Evolutionary conservation across 2,329 filamentous ascomycete species (phyloP).

Genomic region (Calonectria fujianensis): DNA sequence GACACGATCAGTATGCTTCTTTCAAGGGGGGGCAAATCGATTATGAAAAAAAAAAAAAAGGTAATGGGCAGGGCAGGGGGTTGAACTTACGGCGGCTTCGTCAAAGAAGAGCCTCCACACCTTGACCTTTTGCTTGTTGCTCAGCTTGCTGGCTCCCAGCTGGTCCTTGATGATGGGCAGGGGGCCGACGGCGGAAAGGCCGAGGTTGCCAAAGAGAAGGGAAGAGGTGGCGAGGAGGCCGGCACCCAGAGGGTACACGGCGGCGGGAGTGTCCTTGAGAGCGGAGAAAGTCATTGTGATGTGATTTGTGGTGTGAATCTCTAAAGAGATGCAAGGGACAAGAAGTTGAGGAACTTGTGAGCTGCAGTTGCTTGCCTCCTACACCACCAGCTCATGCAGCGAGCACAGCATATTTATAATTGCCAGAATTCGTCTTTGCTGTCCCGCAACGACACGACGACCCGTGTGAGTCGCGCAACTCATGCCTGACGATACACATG

Average conservation of each 20-base stretch:
- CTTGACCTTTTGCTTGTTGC: slow-evolving; percentile 13
- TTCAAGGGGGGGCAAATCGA: too few species aligned
- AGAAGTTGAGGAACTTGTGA: neutral
- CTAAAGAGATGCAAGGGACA: neutral
- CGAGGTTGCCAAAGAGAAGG: slow-evolving; percentile 17
- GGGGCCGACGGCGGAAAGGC: neutral
- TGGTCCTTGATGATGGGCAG: slow-evolving; percentile 15
- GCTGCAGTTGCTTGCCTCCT: neutral
- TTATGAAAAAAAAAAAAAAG: too few species aligned
- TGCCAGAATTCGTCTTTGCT: neutral
- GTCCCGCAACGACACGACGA: neutral
- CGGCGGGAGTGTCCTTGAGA: slow-evolving; percentile 9
- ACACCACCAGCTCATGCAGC: too few species aligned
- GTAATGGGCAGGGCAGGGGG: too few species aligned
- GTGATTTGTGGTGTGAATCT: neutral
- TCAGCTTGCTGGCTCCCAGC: slow-evolving; percentile 21
- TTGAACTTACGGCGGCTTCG: slow-evolving; percentile 19
- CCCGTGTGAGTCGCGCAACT: too few species aligned
- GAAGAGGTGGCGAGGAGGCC: slow-evolving; percentile 7
- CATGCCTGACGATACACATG: neutral
- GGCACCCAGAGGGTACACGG: slow-evolving; percentile 8
- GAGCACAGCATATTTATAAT: neutral
- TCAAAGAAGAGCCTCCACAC: slow-evolving; percentile 21
- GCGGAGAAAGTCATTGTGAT: neutral
- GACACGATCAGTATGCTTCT: neutral